Percentiles rank a stretch among this genome's conserved stretches.
These are phyloP conservation scores for Glycyrrhiza uralensis DNA, from an alignment of 306 rosid species.

Conservation along the genomic window DNA sequence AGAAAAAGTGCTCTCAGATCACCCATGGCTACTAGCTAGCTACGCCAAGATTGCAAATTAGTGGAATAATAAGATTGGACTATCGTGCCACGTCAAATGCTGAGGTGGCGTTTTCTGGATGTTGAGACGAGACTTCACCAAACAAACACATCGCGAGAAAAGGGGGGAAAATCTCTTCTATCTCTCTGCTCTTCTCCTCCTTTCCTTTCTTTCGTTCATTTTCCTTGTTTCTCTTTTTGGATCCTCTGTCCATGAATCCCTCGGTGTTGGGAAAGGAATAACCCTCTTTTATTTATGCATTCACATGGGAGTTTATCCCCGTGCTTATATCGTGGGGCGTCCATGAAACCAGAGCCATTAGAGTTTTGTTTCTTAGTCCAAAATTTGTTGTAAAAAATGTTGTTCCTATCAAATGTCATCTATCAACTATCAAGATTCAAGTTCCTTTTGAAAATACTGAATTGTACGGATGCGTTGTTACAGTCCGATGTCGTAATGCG, in stretches of 20 bases:
- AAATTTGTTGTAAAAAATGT: not conserved
- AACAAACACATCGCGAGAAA: not conserved
- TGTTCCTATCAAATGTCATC: not conserved
- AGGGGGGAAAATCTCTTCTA: not conserved
- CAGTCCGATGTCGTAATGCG: too few relatives aligned
- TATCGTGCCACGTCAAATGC: not conserved
- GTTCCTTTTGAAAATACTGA: too few relatives aligned
- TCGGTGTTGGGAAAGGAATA: not conserved
- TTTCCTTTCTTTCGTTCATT: not conserved
- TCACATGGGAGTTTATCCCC: too few relatives aligned
- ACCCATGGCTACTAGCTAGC: slow-evolving; percentile 38
- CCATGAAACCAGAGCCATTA: not conserved
- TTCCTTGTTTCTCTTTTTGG: not conserved
- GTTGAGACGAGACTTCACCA: not conserved
- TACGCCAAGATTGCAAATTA: too few relatives aligned
- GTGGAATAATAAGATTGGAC: too few relatives aligned
- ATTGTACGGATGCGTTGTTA: too few relatives aligned
- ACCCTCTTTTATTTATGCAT: too few relatives aligned
- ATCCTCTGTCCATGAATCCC: too few relatives aligned
- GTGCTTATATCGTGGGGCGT: not conserved
- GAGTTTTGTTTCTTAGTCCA: not conserved
- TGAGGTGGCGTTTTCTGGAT: not conserved
- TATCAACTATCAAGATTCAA: too few relatives aligned
- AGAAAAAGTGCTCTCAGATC: slow-evolving; percentile 59
- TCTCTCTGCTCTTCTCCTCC: not conserved